Evolutionary conservation across 345 rosid species (phyloP), one percentile per base, ranked within the genome.

Genomic region (Pistacia atlantica): DNA sequence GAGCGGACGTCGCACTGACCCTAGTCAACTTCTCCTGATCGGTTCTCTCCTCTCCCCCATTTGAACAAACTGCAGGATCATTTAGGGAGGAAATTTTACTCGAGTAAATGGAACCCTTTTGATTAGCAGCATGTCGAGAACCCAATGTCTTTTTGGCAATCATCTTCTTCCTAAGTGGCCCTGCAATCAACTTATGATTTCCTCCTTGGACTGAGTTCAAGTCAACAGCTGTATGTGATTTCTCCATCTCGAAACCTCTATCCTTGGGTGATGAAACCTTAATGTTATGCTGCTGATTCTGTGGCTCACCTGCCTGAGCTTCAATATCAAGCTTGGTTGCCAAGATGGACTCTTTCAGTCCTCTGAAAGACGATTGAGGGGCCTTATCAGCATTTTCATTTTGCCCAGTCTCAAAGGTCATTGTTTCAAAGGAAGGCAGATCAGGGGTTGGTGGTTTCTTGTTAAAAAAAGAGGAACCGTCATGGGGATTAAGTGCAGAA

Each of bases 71-170:
- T 75, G 60, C 72, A 64, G 71, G 62, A 72, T 85, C 81, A 28
- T 78, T 80, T 60, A 80, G 72, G 37, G 78, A 73, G 71, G 82
- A 72, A 82, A 74, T 33, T 71, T 83, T 83, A 9, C 82, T 89
- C 17, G 78, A 75, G 89, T 76, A 89, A 73, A 92, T 83, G 22
- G 96, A 84, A 67, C 95, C 89, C 84, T 90, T 92, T 75, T 72
- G 74, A 72, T 81, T 87, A 49, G 82, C 81, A 75, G 80, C 45
- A 46, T 70, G 77, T 83, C 89, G 81, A 38, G 90, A 78, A 76
- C 94, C 92, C 79, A 88, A 80, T 31, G 86, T 88, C 87, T 85
- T 93, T 81, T 79, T 89, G 68, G 81, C 67, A 78, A 80, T 71
- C 71, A 52, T 67, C 84, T 86, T 90, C 85, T 83, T 90, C 84